phyloP scores from a whole-genome alignment of 2,329 filamentous ascomycete species.

The Xylariaceae sp. region DNA sequence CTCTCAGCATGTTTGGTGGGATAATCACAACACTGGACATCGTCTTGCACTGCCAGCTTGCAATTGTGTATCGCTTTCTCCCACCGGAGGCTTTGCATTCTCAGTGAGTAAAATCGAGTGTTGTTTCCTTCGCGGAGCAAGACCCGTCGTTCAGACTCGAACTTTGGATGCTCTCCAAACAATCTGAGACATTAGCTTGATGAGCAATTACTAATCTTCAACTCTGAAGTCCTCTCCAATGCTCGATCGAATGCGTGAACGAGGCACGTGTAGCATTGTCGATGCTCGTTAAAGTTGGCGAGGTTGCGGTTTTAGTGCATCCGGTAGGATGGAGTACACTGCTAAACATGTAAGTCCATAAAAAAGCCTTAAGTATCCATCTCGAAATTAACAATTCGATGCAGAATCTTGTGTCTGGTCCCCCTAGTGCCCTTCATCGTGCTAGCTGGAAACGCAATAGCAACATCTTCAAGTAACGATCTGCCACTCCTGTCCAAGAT shows the following conservation, averaged over 20 bases:
- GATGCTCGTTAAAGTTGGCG: constrained; percentile 28
- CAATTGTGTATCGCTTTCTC: constrained; percentile 26
- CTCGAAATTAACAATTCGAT: not conserved
- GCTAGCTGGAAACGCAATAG: constrained; percentile 38
- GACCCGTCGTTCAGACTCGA: constrained; percentile 19
- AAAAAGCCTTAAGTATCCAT: too few relatives aligned
- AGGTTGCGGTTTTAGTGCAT: constrained; percentile 15
- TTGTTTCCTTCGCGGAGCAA: constrained; percentile 23
- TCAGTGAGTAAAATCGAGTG: constrained; percentile 10
- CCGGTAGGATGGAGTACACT: constrained; percentile 24
- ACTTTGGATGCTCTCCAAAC: too few relatives aligned
- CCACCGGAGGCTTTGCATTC: constrained; percentile 9
- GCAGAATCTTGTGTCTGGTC: constrained; percentile 34
- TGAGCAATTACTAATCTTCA: constrained; percentile 12
- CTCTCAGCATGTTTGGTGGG: constrained; percentile 5
- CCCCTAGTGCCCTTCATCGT: constrained; percentile 39
- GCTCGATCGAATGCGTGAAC: constrained; percentile 36
- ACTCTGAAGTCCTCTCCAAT: constrained; percentile 32
- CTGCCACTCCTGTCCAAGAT: constrained; percentile 32
- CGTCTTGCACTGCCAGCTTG: constrained; percentile 24
- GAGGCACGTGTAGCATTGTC: constrained; percentile 33
- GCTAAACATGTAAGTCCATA: constrained; percentile 33
- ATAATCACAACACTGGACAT: constrained; percentile 14
- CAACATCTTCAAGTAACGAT: constrained; percentile 34
- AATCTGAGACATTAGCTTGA: not conserved